phyloP scores from a whole-genome alignment of 2,329 filamentous ascomycete genomes.

The Botrytis cinerea region DNA sequence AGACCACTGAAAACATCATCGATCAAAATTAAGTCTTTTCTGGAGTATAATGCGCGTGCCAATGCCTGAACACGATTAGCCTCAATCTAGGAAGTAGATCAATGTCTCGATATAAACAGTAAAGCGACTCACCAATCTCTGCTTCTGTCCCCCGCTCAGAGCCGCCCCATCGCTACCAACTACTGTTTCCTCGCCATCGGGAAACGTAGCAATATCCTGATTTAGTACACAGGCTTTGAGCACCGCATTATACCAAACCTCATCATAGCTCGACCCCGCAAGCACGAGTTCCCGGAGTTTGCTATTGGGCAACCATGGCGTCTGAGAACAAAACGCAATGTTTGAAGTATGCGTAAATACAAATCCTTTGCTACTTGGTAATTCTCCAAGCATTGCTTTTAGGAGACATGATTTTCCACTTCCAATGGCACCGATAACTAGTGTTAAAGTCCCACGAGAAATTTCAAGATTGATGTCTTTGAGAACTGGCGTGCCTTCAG shows the following conservation, averaged over 20 bases:
- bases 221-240: conserved; percentile 35
- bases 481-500: conserved; percentile 12
- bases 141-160: conserved; percentile 39
- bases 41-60: conserved; percentile 33
- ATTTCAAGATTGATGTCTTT: conserved; percentile 28
- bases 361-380: conserved; percentile 24
- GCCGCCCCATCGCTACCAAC: conserved; percentile 41
- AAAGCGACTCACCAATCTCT: conserved; percentile 31
- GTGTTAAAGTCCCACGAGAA: conserved; percentile 27
- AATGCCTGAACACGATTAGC: conserved; percentile 26
- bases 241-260: conserved; percentile 36
- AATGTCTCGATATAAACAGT: background rate
- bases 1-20: conserved; percentile 36
- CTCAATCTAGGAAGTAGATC: background rate
- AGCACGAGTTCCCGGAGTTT: conserved; percentile 47
- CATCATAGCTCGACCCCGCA: conserved; percentile 38
- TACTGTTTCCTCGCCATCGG: conserved; percentile 34
- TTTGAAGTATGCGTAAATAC: conserved; percentile 23
- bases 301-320: conserved; percentile 48
- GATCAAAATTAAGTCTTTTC: conserved; percentile 27
- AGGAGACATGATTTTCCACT: conserved; percentile 40
- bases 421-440: conserved; percentile 41
- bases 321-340: conserved; percentile 49
- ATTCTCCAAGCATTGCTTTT: conserved; percentile 39
- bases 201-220: conserved; percentile 33